Evolutionary conservation across 2,329 filamentous ascomycete genomes (phyloP), one percentile per base, ranked within the genome.

Genomic region (Trichoderma simmonsii): DNA sequence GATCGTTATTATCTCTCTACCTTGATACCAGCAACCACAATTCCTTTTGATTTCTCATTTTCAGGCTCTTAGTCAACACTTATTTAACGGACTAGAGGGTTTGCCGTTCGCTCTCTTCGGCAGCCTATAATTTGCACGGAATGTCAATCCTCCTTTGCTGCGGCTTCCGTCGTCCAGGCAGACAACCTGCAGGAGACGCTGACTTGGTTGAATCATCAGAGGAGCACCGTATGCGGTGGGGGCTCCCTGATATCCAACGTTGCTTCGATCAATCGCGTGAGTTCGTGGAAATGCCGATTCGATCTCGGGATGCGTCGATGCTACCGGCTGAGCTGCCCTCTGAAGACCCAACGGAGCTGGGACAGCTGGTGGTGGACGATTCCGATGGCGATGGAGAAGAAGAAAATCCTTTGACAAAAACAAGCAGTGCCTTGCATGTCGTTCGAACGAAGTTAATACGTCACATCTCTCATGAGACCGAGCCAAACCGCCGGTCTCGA

Each of bases 381-480:
- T 83, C 83, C 3, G 81, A 83, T 21, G 78, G 82, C 34, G 84
- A 84, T n/a, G 80, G 81, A 12, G 82, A 72, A 26, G 72, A 71
- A 30, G 56, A 54, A 15, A 70, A 71, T 3, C 48, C 72, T 6
- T 70, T 80, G 32, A 78, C 76, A 63, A 82, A 76, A 67, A 81
- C 80, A 60, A 82, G 78, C 21, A 82, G 81, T 62, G 82, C 84
- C 0, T 78, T 89, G 12, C 82, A 82, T 36, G 79, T 80, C 3
- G 83, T 89, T 36, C 85, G 82, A 48, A 82, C 80, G 6, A 85
- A 80, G 56, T 77, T 88, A 18, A 81, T 82, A 71, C 81, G 82
- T 59, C 85, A 83, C 48, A 79, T 87, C 6, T 87, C 86, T 2
- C 80, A 84, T 28, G 84, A 85, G 24, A 81, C 80, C 4, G 79